Evolutionary conservation across 1,284 basidiomycete genomes (phyloP), one percentile per base, ranked within the genome.

Genomic region (Kalmanozyma brasiliensis): DNA sequence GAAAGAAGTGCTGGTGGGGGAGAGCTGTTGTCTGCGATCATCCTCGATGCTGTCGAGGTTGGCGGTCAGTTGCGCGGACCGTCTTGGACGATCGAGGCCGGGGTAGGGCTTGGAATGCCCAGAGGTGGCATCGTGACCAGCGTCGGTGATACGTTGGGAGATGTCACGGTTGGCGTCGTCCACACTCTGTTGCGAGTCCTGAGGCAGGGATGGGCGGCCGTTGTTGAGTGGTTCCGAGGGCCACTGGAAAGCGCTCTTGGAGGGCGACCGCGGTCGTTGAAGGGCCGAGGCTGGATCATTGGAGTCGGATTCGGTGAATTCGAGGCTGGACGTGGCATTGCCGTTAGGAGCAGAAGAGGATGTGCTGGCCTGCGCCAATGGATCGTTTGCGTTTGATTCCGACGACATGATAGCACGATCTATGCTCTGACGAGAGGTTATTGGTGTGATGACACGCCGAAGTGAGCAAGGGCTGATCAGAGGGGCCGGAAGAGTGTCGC

Each of bases 131-230:
- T 49, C 23, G 8, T 63, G 49, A 33, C 62, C 55, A 10, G 65
- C 65, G 5, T 46, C 37, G 34, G 41, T 55, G 49, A 68, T 68
- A 24, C 55, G 55, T n/a, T 68, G 45, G 11, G 51, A 58, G 19
- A 62, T 52, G 44, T 68, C 53, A 22, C 58, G 53, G 16, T 58
- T 68, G 33, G 52, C 65, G 19, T 63, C 48, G 13, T 69, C 60
- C 11, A 63, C 52, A 20, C 47, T 63, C 44, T 59, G 49, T 17
- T 69, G 66, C 16, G 56, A 63, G 8, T 69, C 53, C 22, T 68
- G 59, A 1, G 66, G 55, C 8, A 63, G 44, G 8, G 66, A 58
- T 6, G 47, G 55, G 23, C 60, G 41, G 11, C 55, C 60, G 1
- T 33, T 32, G 36, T 63, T 63, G 19, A 69, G 34, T 13, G 66